Evolutionary conservation across 1,284 basidiomycete species (phyloP).

Genomic region (Pascua sp.): DNA sequence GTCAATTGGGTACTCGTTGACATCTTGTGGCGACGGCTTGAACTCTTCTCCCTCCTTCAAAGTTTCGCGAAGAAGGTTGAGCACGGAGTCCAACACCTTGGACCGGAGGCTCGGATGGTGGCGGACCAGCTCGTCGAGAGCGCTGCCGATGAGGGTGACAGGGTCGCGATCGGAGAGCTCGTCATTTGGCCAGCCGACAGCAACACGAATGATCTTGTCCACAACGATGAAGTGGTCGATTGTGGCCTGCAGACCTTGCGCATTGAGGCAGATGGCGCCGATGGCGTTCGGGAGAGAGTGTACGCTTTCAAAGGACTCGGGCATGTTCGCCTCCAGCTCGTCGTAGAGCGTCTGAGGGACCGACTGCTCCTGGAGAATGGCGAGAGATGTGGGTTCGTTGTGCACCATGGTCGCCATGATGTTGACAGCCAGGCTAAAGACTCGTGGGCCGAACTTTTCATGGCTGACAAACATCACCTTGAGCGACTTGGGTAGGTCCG

Average conservation of each 20-base stretch:
- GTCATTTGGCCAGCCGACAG: constrained; percentile 77
- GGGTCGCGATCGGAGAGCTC: constrained; percentile 86
- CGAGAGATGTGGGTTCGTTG: constrained; percentile 94
- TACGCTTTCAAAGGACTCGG: constrained; percentile 85
- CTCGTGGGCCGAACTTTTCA: constrained; percentile 74
- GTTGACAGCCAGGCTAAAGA: constrained; percentile 65
- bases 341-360: constrained; percentile 87
- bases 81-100: constrained; percentile 71
- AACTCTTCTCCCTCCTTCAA: constrained; percentile 39
- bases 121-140: constrained; percentile 91
- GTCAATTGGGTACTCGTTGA: constrained; percentile 20
- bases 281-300: constrained; percentile 93
- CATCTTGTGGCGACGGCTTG: constrained; percentile 20
- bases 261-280: constrained; percentile 92
- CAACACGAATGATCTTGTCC: constrained; percentile 81
- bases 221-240: constrained; percentile 73
- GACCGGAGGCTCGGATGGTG: constrained; percentile 88
- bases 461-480: constrained; percentile 84
- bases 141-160: constrained; percentile 77
- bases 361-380: constrained; percentile 86
- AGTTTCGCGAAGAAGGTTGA: constrained; percentile 66
- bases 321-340: constrained; percentile 76
- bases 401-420: constrained; percentile 98
- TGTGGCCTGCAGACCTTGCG: constrained; percentile 79
- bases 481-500: constrained; percentile 77